Evolutionary conservation across 805 yeast species (phyloP).

Genomic region (Soucietia sequanensis): DNA sequence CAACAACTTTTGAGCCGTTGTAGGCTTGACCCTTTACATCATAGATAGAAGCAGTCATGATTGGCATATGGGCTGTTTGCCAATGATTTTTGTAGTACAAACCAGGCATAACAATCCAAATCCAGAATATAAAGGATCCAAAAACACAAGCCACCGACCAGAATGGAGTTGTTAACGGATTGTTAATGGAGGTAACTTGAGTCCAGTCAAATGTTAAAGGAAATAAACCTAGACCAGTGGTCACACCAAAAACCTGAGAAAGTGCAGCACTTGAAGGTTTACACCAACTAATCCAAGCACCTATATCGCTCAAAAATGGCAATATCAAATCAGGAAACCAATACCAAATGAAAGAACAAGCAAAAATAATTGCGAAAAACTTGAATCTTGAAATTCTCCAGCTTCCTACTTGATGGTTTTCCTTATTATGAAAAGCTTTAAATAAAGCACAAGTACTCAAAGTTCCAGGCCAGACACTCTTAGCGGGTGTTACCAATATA

Average conservation of each 20-base stretch:
- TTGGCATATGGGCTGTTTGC: conserved; percentile 22
- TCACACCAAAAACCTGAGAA: conserved; percentile 11
- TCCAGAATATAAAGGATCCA: conserved; percentile 12
- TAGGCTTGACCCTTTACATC: conserved; percentile 12
- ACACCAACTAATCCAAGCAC: conserved; percentile 10
- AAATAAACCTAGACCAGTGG: conserved; percentile 10
- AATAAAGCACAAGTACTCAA: conserved; percentile 8
- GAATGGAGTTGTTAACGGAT: conserved; percentile 13
- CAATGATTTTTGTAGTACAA: conserved; percentile 22
- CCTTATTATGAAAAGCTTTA: conserved; percentile 7
- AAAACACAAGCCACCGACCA: conserved; percentile 10
- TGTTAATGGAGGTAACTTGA: conserved; percentile 4
- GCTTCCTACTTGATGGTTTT: conserved; percentile 3
- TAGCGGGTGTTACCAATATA: conserved; percentile 5
- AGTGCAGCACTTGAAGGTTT: conserved; percentile 7
- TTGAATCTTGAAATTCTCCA: conserved; percentile 10
- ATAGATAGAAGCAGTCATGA: conserved; percentile 14
- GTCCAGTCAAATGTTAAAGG: conserved; percentile 14
- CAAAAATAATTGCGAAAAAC: conserved; percentile 14
- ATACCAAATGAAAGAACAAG: conserved; percentile 17
- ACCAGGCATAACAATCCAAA: conserved; percentile 17
- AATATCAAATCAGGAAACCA: conserved; percentile 14
- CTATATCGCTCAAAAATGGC: conserved; percentile 5
- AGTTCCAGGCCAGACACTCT: conserved; percentile 8
- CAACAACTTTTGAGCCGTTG: conserved; percentile 15